Evolutionary conservation across 495 filamentous ascomycete species (phyloP).

Genomic region (Hypoxylon lienhwacheense): DNA sequence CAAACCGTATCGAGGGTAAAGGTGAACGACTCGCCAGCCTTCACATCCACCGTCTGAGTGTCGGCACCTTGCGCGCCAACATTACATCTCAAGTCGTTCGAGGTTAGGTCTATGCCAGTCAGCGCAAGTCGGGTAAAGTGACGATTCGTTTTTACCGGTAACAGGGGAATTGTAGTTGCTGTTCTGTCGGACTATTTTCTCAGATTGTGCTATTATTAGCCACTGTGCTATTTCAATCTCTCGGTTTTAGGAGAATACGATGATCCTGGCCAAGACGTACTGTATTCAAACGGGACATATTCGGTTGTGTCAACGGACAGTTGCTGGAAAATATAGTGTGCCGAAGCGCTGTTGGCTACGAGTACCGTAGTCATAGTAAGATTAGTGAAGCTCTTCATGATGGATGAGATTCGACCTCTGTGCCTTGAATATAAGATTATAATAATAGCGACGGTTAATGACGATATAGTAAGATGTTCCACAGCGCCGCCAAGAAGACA

Average conservation of each 20-base stretch:
- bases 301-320: constrained; percentile 28
- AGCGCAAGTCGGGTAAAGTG: neutral
- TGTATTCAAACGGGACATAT: constrained; percentile 34
- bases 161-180: constrained; percentile 57
- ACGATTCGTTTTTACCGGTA: constrained; percentile 34
- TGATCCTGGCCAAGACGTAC: constrained; percentile 25
- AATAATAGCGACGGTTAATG: constrained; percentile 5
- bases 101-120: constrained; percentile 40
- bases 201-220: constrained; percentile 3
- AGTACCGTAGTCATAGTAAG: constrained; percentile 31
- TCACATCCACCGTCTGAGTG: constrained; percentile 44
- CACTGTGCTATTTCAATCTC: neutral
- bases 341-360: constrained; percentile 30
- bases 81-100: constrained; percentile 55
- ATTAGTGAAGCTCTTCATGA: constrained; percentile 36
- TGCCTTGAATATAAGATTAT: constrained; percentile 3
- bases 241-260: too few species aligned
- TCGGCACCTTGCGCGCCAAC: constrained; percentile 48
- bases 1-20: constrained; percentile 45
- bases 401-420: constrained; percentile 7
- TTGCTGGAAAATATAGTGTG: constrained; percentile 41
- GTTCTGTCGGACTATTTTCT: constrained; percentile 49
- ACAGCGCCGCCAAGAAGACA: constrained; percentile 5
- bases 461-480: constrained; percentile 2
- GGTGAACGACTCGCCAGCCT: constrained; percentile 47